Conservation (phyloP, 495 filamentous ascomycete genomes). For the Pseudomonodictys pantanalensis region DNA sequence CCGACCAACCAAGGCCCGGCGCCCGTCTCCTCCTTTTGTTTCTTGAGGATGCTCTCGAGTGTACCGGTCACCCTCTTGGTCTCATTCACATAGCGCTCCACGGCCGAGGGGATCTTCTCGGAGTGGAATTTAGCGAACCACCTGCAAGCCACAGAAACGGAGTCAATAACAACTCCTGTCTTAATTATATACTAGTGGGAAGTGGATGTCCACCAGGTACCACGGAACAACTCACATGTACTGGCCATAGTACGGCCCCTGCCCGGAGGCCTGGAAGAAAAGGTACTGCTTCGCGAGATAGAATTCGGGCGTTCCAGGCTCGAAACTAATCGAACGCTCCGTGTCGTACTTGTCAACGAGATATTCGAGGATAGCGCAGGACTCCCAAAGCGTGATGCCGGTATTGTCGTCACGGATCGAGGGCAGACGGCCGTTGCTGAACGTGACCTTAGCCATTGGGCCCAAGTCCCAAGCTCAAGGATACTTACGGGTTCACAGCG, state of each 20-base stretch:
- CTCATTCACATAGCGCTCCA: constrained; percentile 23
- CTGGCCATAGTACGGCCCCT: constrained; percentile 33
- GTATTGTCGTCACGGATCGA: constrained; percentile 34
- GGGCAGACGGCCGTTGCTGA: background rate
- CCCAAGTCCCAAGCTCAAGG: too few species aligned
- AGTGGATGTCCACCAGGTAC: background rate
- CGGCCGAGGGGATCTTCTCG: constrained; percentile 21
- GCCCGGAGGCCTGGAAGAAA: constrained; percentile 25
- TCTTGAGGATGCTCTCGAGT: constrained; percentile 13
- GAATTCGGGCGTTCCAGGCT: constrained; percentile 1
- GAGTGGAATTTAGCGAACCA: constrained; percentile 18
- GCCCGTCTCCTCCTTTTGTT: constrained; percentile 1
- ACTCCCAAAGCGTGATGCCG: constrained; percentile 30
- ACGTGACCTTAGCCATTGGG: too few species aligned
- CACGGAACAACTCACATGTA: constrained; percentile 14
- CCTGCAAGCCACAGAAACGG: too few species aligned
- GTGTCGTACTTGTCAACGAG: constrained; percentile 31
- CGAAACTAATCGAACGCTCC: constrained; percentile 20
- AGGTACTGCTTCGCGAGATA: constrained; percentile 27
- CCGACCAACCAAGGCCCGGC: constrained; percentile 54
- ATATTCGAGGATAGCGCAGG: constrained; percentile 34
- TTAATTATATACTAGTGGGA: background rate
- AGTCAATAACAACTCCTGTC: too few species aligned
- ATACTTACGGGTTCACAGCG: constrained; percentile 3
- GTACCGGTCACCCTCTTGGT: constrained; percentile 16